phyloP scores from a whole-genome alignment of 2,329 filamentous ascomycete genomes.

The Diaporthe humulicola region DNA sequence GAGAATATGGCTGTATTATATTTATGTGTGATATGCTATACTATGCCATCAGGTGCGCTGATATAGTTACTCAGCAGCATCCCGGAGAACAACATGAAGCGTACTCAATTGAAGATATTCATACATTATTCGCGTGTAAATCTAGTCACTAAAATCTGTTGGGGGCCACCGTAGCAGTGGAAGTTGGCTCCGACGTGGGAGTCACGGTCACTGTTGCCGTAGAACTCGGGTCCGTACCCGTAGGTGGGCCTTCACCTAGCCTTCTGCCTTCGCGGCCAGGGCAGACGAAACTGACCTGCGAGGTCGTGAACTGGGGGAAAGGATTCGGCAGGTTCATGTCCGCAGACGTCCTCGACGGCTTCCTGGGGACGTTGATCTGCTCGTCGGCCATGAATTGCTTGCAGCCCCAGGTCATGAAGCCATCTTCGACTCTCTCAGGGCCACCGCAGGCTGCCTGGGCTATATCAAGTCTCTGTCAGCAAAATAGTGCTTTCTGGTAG shows the following conservation, averaged over 20 bases:
- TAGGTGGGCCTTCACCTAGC: not conserved
- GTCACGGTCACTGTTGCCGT: not conserved
- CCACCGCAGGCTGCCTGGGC: conserved; percentile 5
- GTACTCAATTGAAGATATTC: not conserved
- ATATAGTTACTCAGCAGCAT: not conserved
- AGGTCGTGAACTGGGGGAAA: conserved; percentile 4
- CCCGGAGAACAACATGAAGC: not conserved
- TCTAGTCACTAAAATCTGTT: not conserved
- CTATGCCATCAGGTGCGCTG: not conserved
- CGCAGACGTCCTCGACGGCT: not conserved
- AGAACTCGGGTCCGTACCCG: not conserved
- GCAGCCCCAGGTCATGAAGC: conserved; percentile 19
- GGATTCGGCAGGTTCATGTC: conserved; percentile 9
- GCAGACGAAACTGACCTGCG: conserved; percentile 17
- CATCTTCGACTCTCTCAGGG: not conserved
- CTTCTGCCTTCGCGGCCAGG: not conserved
- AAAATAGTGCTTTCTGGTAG: not conserved
- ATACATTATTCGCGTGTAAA: not conserved
- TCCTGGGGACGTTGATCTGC: conserved; percentile 3
- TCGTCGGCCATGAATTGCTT: conserved; percentile 12
- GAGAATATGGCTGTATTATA: too few relatives aligned
- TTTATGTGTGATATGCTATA: too few relatives aligned
- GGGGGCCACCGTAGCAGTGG: not conserved
- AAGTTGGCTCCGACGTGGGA: not conserved
- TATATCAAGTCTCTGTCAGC: not conserved